Evolutionary conservation across 805 yeast species (phyloP).

Genomic region (Zygoascus tannicola): DNA sequence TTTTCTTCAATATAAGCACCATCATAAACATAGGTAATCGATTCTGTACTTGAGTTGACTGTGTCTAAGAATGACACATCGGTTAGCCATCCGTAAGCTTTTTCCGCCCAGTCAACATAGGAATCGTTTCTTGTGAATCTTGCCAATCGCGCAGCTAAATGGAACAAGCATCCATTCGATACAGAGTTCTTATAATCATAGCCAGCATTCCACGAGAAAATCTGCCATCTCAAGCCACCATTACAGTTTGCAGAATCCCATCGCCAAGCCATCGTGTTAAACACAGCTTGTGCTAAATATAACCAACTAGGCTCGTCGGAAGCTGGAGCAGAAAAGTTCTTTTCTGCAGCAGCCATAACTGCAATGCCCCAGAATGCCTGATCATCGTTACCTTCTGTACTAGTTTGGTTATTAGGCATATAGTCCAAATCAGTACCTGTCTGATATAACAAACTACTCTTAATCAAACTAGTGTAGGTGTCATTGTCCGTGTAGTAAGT

Average conservation of each 20-base stretch:
- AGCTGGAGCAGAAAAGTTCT: constrained; percentile 68
- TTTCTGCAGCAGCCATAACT: constrained; percentile 75
- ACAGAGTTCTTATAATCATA: constrained; percentile 82
- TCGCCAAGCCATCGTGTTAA: constrained; percentile 70
- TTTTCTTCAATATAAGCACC: constrained; percentile 46
- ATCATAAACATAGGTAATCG: constrained; percentile 46
- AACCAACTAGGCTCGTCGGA: constrained; percentile 58
- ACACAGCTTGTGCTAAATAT: constrained; percentile 71
- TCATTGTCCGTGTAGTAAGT: constrained; percentile 57
- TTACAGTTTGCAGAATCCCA: constrained; percentile 60
- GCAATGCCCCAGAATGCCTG: constrained; percentile 91
- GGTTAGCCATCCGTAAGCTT: constrained; percentile 68
- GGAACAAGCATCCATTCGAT: constrained; percentile 76
- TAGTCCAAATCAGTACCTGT: constrained; percentile 56
- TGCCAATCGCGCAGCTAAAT: constrained; percentile 73
- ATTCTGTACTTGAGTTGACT: constrained; percentile 15
- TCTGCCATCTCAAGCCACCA: constrained; percentile 91
- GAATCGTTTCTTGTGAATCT: constrained; percentile 64
- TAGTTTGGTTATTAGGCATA: constrained; percentile 71
- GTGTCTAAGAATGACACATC: constrained; percentile 35
- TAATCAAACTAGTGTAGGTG: constrained; percentile 51
- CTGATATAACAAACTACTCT: constrained; percentile 56
- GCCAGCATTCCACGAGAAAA: constrained; percentile 80
- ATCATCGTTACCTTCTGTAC: constrained; percentile 88
- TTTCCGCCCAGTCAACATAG: constrained; percentile 64